Evolutionary conservation across 208 protist genomes (phyloP).

Genomic region (Crithidia expoeki): DNA sequence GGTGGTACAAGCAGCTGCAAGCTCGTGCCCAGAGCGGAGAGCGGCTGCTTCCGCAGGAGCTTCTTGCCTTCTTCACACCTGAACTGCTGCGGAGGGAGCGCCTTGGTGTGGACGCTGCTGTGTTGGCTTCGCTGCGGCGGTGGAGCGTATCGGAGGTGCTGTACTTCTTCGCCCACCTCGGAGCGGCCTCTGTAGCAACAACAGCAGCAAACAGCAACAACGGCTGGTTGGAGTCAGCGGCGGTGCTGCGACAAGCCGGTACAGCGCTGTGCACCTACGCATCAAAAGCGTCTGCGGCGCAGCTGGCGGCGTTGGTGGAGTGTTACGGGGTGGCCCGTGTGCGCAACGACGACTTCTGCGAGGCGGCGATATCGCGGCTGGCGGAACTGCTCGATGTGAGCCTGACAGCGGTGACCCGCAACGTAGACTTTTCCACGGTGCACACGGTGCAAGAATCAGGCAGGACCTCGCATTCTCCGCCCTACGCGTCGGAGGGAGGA

Average conservation of each 20-base stretch:
- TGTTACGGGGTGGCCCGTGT: slow-evolving; percentile 68
- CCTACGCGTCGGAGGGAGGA: too few species aligned
- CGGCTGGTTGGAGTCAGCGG: slow-evolving; percentile 19
- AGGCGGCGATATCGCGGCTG: slow-evolving; percentile 45
- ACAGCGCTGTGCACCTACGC: slow-evolving; percentile 49
- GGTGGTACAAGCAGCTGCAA: slow-evolving; percentile 35
- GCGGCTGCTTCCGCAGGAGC: slow-evolving; percentile 22
- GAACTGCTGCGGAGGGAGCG: slow-evolving; percentile 35
- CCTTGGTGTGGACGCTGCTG: slow-evolving; percentile 18
- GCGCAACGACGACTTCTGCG: slow-evolving; percentile 78
- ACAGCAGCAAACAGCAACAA: not conserved
- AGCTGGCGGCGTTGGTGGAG: slow-evolving; percentile 64
- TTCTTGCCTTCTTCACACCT: slow-evolving; percentile 29
- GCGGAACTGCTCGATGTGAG: slow-evolving; percentile 34
- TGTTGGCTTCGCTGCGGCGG: slow-evolving; percentile 22
- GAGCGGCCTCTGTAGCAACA: not conserved
- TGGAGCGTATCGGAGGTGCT: slow-evolving; percentile 43
- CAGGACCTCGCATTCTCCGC: too few species aligned
- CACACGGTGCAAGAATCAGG: too few species aligned
- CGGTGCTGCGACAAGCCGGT: slow-evolving; percentile 63
- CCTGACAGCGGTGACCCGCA: slow-evolving; percentile 1
- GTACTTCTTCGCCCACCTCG: slow-evolving; percentile 28
- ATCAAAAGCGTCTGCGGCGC: slow-evolving; percentile 54
- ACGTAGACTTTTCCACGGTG: slow-evolving; percentile 11
- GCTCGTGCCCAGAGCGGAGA: slow-evolving; percentile 8